A percentile compares a stretch with the other conserved stretches of the same genome.
Conservation (phyloP, 2,329 filamentous ascomycete species). For the Sporothrix dimorphospora region DNA sequence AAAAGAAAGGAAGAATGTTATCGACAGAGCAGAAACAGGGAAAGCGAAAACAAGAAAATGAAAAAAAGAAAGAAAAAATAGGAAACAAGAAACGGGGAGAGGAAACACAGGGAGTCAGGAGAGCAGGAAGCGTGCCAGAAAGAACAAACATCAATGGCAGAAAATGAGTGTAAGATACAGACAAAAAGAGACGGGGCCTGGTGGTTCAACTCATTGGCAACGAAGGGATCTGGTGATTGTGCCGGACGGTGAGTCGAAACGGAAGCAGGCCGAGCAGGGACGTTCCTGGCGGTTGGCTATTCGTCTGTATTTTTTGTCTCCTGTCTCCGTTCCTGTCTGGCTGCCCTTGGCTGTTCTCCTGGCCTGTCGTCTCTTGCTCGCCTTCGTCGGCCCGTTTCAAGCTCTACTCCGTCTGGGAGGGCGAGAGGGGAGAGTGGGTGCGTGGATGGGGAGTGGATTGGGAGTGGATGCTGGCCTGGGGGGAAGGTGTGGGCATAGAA, state of each 20-base stretch:
- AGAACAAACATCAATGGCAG: neutral
- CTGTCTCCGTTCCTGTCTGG: neutral
- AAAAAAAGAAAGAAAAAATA: neutral
- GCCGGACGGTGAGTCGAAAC: constrained; percentile 13
- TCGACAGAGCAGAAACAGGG: constrained; percentile 6
- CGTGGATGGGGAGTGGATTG: neutral
- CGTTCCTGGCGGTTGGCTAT: constrained; percentile 1
- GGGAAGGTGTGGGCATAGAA: constrained; percentile 12
- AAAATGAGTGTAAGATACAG: neutral
- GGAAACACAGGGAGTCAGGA: neutral
- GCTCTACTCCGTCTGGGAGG: neutral
- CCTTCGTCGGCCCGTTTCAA: constrained; percentile 22
- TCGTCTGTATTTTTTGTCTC: neutral
- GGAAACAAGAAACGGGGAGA: neutral
- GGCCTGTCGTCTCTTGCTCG: neutral
- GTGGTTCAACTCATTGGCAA: neutral
- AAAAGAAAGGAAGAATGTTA: neutral
- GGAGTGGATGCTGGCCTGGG: constrained; percentile 1
- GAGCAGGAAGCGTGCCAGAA: neutral
- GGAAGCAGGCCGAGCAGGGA: neutral
- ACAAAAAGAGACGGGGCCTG: neutral
- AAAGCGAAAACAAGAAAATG: constrained; percentile 10
- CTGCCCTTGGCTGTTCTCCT: neutral
- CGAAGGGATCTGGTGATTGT: neutral
- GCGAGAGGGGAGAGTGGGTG: neutral